Conservation (phyloP, 2,329 filamentous ascomycete genomes). For the Didymella exigua region DNA sequence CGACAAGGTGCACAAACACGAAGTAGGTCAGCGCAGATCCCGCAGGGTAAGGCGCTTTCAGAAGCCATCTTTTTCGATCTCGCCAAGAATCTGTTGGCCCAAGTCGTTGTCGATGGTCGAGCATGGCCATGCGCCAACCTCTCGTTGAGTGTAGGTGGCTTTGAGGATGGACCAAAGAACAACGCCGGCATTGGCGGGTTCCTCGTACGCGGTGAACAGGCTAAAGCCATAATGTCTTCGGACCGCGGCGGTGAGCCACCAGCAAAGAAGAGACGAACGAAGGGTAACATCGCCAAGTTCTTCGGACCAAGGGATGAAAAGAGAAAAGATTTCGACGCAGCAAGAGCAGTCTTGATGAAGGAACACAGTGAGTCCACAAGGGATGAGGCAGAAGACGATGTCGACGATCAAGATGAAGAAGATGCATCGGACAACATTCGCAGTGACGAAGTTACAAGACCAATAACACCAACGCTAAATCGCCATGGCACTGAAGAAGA, state of each 20-base stretch:
- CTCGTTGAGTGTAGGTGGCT: constrained; percentile 85
- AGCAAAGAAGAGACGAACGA: constrained; percentile 39
- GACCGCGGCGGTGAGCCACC: constrained; percentile 31
- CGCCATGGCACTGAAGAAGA: constrained; percentile 16
- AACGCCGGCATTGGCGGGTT: constrained; percentile 89
- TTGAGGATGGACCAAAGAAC: constrained; percentile 82
- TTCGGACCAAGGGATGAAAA: constrained; percentile 41
- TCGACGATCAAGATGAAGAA: constrained; percentile 26
- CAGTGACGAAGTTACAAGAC: constrained; percentile 21
- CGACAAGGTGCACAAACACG: constrained; percentile 74
- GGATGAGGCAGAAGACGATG: constrained; percentile 32
- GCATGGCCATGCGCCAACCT: constrained; percentile 94
- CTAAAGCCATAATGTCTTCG: constrained; percentile 52
- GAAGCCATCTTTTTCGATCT: constrained; percentile 75
- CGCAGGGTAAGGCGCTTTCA: constrained; percentile 73
- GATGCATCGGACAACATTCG: constrained; percentile 16
- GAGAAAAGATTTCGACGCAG: constrained; percentile 43
- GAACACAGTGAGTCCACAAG: constrained; percentile 35
- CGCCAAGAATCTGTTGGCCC: constrained; percentile 75
- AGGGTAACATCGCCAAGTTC: constrained; percentile 47
- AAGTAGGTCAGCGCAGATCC: constrained; percentile 78
- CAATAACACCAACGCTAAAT: constrained; percentile 20
- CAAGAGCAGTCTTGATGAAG: constrained; percentile 36
- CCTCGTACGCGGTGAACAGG: constrained; percentile 70
- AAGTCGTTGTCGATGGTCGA: constrained; percentile 76